A percentile compares a stretch with the other conserved stretches of the same genome.
Conservation (phyloP, 139 green algal genomes). For the Chlamydomonas asymmetrica region DNA sequence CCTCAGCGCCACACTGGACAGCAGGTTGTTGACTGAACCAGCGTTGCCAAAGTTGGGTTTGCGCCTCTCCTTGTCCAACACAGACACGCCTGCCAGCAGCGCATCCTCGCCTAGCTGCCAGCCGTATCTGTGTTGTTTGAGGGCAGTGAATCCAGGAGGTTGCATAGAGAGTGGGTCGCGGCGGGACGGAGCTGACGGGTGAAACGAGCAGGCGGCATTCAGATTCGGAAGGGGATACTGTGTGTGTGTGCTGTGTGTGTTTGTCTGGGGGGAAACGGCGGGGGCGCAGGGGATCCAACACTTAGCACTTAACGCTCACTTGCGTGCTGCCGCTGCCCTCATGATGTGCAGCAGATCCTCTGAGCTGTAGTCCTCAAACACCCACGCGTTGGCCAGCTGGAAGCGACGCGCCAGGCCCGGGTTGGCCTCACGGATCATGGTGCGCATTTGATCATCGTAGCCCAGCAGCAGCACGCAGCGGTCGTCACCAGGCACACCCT, state of each 20-base stretch:
- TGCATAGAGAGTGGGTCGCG: too few species aligned
- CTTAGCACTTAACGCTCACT: too few species aligned
- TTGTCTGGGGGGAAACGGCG: too few species aligned
- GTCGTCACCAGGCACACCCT: conserved; percentile 54
- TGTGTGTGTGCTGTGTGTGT: too few species aligned
- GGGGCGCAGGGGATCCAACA: too few species aligned
- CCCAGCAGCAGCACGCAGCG: conserved; percentile 59
- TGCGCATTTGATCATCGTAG: conserved; percentile 49
- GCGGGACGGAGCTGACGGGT: too few species aligned
- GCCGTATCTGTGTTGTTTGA: too few species aligned
- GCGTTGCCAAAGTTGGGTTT: conserved; percentile 62
- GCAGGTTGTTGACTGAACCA: conserved; percentile 55
- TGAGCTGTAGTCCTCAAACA: conserved; percentile 50
- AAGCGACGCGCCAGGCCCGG: conserved; percentile 51
- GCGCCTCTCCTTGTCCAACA: conserved; percentile 33
- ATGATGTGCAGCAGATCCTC: conserved; percentile 50
- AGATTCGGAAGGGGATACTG: too few species aligned
- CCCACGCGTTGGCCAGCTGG: conserved; percentile 33
- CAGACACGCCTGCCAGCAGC: conserved; percentile 30
- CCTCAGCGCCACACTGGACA: conserved; percentile 21
- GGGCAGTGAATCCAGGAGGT: too few species aligned
- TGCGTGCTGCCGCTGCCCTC: conserved; percentile 5
- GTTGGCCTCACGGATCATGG: conserved; percentile 53
- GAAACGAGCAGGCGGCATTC: too few species aligned
- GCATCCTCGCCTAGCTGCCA: conserved; percentile 28